A percentile compares a stretch with the other conserved stretches of the same genome.
These are phyloP conservation scores for Hirsutella minnesotensis DNA, from an alignment of 2,329 filamentous ascomycete genomes.

Conservation along the genomic window DNA sequence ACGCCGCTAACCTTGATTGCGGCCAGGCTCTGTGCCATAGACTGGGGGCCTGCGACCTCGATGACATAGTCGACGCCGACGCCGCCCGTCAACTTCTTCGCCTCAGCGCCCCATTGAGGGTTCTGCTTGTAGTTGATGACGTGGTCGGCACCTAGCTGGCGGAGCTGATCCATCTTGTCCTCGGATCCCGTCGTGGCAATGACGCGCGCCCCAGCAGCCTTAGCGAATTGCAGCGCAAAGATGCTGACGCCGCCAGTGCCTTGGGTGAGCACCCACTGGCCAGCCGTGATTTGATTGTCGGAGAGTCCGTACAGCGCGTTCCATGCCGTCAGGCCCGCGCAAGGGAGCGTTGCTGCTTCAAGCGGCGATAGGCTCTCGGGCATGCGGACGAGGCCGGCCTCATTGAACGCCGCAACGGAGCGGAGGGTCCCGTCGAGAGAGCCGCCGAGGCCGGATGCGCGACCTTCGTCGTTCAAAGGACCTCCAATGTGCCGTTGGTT, in stretches of 20 bases:
- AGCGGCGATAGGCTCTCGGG: conserved; percentile 41
- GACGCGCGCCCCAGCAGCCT: conserved; percentile 34
- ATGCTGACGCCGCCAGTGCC: conserved; percentile 61
- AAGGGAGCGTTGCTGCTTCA: conserved; percentile 46
- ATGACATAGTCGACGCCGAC: conserved; percentile 34
- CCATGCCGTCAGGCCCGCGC: conserved; percentile 54
- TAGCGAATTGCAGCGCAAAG: conserved; percentile 50
- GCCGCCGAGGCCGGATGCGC: conserved; percentile 52
- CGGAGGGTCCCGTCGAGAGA: conserved; percentile 56
- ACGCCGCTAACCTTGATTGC: conserved; percentile 33
- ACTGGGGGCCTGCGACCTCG: conserved; percentile 33
- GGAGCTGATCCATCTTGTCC: conserved; percentile 30
- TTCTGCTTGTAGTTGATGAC: conserved; percentile 38
- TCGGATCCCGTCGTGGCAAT: conserved; percentile 35
- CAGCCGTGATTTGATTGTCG: conserved; percentile 34
- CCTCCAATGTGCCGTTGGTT: conserved; percentile 41
- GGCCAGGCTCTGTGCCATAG: conserved; percentile 31
- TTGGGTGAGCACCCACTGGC: conserved; percentile 51
- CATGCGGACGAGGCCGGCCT: conserved; percentile 53
- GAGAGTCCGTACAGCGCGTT: conserved; percentile 50
- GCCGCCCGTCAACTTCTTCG: conserved; percentile 29
- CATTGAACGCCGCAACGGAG: conserved; percentile 54
- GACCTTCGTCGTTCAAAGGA: conserved; percentile 18
- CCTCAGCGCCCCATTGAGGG: conserved; percentile 31
- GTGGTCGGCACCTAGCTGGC: conserved; percentile 35